Conservation (phyloP, 208 protist genomes). For the Angomonas desouzai region DNA sequence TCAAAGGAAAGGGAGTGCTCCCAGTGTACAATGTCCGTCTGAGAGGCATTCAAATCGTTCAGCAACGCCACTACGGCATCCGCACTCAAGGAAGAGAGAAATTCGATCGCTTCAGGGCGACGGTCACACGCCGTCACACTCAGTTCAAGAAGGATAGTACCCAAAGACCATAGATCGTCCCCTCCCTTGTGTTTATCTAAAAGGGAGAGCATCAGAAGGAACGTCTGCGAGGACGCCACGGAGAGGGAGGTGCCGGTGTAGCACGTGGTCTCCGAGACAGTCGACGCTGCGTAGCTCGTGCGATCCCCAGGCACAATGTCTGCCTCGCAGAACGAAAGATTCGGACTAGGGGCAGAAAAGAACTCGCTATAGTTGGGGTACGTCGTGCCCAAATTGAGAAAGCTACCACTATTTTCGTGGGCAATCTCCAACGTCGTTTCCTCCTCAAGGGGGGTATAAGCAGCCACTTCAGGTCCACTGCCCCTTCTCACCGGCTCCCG, state of each 20-base stretch:
- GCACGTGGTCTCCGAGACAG: neutral
- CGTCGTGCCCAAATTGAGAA: neutral
- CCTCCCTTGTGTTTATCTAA: neutral
- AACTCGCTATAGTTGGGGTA: conserved; percentile 6
- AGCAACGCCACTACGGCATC: neutral
- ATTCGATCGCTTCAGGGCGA: neutral
- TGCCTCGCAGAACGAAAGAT: neutral
- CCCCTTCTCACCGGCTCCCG: neutral
- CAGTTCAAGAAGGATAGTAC: neutral
- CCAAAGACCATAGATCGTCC: neutral
- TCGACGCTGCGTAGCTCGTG: neutral
- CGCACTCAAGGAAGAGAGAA: neutral
- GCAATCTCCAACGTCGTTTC: neutral
- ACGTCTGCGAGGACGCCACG: neutral
- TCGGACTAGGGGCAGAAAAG: neutral
- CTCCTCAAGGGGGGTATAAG: neutral
- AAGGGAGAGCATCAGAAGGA: conserved; percentile 4
- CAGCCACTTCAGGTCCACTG: neutral
- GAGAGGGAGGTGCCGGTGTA: conserved; percentile 1
- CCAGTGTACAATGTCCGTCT: neutral
- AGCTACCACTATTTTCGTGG: conserved; percentile 4
- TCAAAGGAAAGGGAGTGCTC: neutral
- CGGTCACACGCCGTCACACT: neutral
- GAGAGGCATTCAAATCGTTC: neutral
- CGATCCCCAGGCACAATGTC: neutral